Conservation (phyloP, 257 asterid genomes). For the Mitragyna speciosa region DNA sequence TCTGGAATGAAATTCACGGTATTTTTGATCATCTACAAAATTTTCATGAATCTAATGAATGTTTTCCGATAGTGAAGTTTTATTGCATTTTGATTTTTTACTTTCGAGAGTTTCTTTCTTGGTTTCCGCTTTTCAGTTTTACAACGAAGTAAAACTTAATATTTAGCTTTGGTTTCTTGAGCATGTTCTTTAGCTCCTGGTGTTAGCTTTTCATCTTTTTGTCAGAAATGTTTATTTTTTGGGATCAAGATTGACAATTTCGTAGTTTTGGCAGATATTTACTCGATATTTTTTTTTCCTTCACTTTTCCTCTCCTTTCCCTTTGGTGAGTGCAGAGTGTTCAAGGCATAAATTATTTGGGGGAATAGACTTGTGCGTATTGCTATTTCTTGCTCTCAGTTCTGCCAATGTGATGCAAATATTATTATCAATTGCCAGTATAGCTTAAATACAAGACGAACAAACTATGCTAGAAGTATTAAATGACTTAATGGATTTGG, state of each 20-base stretch:
- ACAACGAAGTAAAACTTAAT: background rate
- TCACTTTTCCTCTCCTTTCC: background rate
- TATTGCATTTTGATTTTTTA: background rate
- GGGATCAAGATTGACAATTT: background rate
- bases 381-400: background rate
- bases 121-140: background rate
- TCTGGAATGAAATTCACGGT: slow-evolving; percentile 31
- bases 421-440: background rate
- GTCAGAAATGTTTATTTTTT: background rate
- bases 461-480: background rate
- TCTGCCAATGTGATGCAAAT: background rate
- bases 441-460: background rate
- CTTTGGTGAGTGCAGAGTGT: background rate
- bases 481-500: background rate
- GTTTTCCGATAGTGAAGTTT: background rate
- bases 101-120: background rate
- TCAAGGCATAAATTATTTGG: background rate
- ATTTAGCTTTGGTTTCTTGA: background rate
- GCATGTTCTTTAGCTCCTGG: background rate
- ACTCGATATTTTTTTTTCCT: background rate
- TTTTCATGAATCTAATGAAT: background rate
- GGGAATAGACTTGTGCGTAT: background rate
- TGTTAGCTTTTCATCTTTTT: background rate
- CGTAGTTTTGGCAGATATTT: background rate
- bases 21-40: background rate